Percentiles rank a stretch among this genome's conserved stretches.
Evolutionary conservation across 768 basidiomycete genomes (phyloP).

Genomic region (Auricularia sp.): DNA sequence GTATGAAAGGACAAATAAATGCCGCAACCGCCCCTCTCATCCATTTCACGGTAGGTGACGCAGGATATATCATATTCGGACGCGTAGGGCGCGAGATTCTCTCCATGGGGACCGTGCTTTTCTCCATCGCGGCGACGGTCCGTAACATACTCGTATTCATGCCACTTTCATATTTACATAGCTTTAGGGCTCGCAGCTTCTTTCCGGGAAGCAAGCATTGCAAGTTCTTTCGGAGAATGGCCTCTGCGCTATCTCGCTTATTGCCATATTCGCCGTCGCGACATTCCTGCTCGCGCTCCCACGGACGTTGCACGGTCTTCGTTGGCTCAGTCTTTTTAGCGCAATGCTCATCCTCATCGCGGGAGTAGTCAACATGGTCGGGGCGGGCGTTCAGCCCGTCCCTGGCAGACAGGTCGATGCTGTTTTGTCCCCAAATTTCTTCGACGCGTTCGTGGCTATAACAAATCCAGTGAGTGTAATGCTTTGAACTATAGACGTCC

Average conservation of each 20-base stretch:
- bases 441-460: constrained; percentile 40
- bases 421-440: constrained; percentile 31
- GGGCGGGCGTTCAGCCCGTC: constrained; percentile 35
- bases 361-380: constrained; percentile 41
- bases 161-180: not conserved
- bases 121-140: constrained; percentile 39
- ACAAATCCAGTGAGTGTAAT: constrained; percentile 37
- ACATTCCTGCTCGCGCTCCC: constrained; percentile 35
- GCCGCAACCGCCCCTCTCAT: not conserved
- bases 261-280: constrained; percentile 35
- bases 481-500: not conserved
- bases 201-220: constrained; percentile 44
- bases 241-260: constrained; percentile 34
- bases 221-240: constrained; percentile 37
- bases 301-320: constrained; percentile 35
- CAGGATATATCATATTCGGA: constrained; percentile 39
- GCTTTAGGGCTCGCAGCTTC: constrained; percentile 34
- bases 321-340: constrained; percentile 38
- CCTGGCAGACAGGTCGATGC: constrained; percentile 30
- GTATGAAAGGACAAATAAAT: constrained; percentile 13
- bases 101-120: constrained; percentile 36
- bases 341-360: constrained; percentile 32
- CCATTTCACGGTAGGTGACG: constrained; percentile 31
- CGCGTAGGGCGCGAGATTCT: constrained; percentile 37
- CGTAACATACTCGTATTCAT: constrained; percentile 17